A percentile compares a stretch with the other conserved stretches of the same genome.
phyloP scores from a whole-genome alignment of 179 eudicot species.

The Patellifolia procumbens region DNA sequence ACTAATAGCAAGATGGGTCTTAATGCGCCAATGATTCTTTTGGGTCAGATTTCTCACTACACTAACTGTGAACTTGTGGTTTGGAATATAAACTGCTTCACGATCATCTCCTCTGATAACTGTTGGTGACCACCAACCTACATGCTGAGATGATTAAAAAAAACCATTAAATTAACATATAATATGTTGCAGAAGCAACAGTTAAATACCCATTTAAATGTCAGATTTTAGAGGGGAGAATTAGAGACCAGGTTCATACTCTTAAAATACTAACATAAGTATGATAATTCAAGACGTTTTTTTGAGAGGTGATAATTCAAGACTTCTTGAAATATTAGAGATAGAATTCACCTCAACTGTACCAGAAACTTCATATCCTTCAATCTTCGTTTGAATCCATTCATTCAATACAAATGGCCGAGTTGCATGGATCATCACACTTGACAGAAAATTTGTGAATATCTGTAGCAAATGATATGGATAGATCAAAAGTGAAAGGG shows the following conservation, averaged over 20 bases:
- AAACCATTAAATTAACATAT: background rate
- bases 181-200: background rate
- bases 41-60: conserved; percentile 88
- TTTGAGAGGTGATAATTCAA: too few relatives aligned
- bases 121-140: conserved; percentile 99
- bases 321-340: background rate
- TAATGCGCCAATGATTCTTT: conserved; percentile 96
- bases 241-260: background rate
- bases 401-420: conserved; percentile 82
- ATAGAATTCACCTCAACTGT: conserved; percentile 77
- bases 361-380: conserved; percentile 96
- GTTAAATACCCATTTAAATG: too few relatives aligned
- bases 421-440: conserved; percentile 93
- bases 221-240: too few relatives aligned
- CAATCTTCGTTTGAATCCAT: conserved; percentile 93
- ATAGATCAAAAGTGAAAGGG: background rate
- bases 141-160: conserved; percentile 56
- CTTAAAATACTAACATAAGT: background rate
- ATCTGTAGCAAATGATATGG: conserved; percentile 48
- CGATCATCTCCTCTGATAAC: conserved; percentile 93
- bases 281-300: too few relatives aligned
- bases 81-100: conserved; percentile 91
- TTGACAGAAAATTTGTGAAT: conserved; percentile 88
- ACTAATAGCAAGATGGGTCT: conserved; percentile 86
- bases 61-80: conserved; percentile 90